Evolutionary conservation across 2,329 filamentous ascomycete species (phyloP).

Genomic region (Achaetomium macrosporum): DNA sequence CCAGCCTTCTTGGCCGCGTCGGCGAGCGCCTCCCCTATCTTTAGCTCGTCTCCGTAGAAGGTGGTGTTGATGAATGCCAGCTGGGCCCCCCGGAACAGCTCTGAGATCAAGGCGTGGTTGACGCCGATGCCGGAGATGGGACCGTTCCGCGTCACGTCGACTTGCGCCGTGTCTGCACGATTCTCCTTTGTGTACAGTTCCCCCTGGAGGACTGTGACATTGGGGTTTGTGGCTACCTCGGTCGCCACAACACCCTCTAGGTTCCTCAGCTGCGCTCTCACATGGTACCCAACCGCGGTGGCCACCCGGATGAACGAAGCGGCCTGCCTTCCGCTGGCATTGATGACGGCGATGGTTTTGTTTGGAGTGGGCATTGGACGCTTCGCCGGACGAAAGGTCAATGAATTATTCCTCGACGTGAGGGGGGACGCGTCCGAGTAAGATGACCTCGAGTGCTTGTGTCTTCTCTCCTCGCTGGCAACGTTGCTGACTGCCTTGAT

Average conservation of each 20-base stretch:
- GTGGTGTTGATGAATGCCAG: slow-evolving; percentile 97
- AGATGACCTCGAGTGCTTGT: slow-evolving; percentile 57
- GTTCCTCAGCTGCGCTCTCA: slow-evolving; percentile 86
- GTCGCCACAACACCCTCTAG: slow-evolving; percentile 81
- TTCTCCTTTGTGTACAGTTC: slow-evolving; percentile 55
- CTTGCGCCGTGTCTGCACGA: slow-evolving; percentile 41
- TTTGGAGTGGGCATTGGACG: slow-evolving; percentile 53
- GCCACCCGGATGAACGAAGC: slow-evolving; percentile 93
- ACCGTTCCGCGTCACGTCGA: slow-evolving; percentile 63
- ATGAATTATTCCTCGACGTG: slow-evolving; percentile 52
- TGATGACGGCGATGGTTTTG: slow-evolving; percentile 90
- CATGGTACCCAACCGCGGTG: slow-evolving; percentile 86
- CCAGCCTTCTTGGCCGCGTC: slow-evolving; percentile 81
- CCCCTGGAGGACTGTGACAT: slow-evolving; percentile 61
- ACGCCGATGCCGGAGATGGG: slow-evolving; percentile 60
- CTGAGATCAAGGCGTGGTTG: slow-evolving; percentile 64
- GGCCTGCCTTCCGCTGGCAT: slow-evolving; percentile 91
- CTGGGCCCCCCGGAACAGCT: slow-evolving; percentile 77
- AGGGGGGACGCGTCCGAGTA: slow-evolving; percentile 56
- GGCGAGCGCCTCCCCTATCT: slow-evolving; percentile 80
- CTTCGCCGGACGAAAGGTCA: slow-evolving; percentile 56
- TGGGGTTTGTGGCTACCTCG: slow-evolving; percentile 75
- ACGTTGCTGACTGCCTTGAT: slow-evolving; percentile 22
- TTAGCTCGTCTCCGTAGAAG: slow-evolving; percentile 90
- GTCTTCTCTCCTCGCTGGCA: slow-evolving; percentile 34